Evolutionary conservation across 345 rosid genomes (phyloP).

Genomic region (Excoecaria agallocha): DNA sequence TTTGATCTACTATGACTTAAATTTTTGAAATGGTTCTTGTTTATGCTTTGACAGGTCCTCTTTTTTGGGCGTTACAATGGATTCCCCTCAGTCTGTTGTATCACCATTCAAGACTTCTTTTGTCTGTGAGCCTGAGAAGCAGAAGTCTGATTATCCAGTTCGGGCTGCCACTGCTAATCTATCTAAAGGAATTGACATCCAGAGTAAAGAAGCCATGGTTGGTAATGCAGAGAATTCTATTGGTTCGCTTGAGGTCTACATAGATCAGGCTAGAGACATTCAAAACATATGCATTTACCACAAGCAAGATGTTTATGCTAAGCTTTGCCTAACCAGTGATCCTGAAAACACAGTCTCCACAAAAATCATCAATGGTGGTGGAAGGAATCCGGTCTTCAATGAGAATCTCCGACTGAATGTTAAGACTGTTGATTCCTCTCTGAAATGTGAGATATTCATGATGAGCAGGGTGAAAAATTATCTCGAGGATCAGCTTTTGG

Average conservation of each 20-base stretch:
- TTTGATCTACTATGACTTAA: slow-evolving; percentile 10
- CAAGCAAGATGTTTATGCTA: slow-evolving; percentile 99
- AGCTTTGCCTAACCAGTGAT: slow-evolving; percentile 82
- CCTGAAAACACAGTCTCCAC: slow-evolving; percentile 77
- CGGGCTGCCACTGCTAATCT: slow-evolving; percentile 29
- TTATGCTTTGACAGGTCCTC: slow-evolving; percentile 36
- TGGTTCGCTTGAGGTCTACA: slow-evolving; percentile 68
- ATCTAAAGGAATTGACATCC: slow-evolving; percentile 41
- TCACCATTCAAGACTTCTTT: slow-evolving; percentile 68
- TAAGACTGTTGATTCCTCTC: slow-evolving; percentile 61
- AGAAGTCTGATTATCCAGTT: slow-evolving; percentile 41
- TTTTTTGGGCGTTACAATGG: slow-evolving; percentile 44
- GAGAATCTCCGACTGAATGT: slow-evolving; percentile 69
- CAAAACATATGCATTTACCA: slow-evolving; percentile 99
- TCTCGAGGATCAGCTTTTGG: slow-evolving; percentile 94
- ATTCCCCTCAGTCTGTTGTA: slow-evolving; percentile 95
- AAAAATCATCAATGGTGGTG: slow-evolving; percentile 96
- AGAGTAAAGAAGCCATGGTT: slow-evolving; percentile 33
- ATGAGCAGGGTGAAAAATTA: slow-evolving; percentile 98
- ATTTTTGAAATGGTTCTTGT: slow-evolving; percentile 12
- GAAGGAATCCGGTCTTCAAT: slow-evolving; percentile 92
- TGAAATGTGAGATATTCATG: slow-evolving; percentile 94
- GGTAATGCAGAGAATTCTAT: slow-evolving; percentile 40
- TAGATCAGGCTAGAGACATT: slow-evolving; percentile 95
- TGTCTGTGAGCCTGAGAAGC: slow-evolving; percentile 56